Evolutionary conservation across 331 rosid species (phyloP).

Genomic region (Acacia pycnantha): DNA sequence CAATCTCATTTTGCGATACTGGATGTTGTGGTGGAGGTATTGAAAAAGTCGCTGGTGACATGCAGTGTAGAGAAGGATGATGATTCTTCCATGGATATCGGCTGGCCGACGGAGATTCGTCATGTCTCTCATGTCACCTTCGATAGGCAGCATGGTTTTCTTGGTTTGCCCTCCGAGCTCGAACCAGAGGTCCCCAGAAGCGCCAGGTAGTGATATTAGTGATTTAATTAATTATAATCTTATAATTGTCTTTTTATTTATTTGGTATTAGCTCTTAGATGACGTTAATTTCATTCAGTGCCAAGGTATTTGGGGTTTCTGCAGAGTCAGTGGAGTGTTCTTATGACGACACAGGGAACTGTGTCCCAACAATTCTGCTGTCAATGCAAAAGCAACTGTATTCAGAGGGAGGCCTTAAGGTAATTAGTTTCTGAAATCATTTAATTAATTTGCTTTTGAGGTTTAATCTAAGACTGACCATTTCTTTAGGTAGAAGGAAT

Average conservation of each 20-base stretch:
- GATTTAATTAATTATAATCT: too few species aligned
- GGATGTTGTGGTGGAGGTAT: constrained; percentile 58
- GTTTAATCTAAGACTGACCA: constrained; percentile 30
- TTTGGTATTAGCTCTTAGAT: neutral
- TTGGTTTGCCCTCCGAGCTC: constrained; percentile 88
- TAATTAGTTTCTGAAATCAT: constrained; percentile 24
- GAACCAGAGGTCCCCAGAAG: constrained; percentile 75
- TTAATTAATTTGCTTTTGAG: constrained; percentile 6
- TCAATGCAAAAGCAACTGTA: constrained; percentile 29
- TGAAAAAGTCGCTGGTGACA: constrained; percentile 79
- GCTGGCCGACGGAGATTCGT: constrained; percentile 84
- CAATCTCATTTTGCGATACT: constrained; percentile 58
- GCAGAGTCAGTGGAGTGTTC: constrained; percentile 94
- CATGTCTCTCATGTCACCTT: constrained; percentile 91
- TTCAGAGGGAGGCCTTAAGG: constrained; percentile 80
- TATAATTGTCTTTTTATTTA: neutral
- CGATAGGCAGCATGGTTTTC: constrained; percentile 88
- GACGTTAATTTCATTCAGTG: constrained; percentile 34
- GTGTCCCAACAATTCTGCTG: constrained; percentile 81
- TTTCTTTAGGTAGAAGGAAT: constrained; percentile 83
- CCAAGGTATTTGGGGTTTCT: constrained; percentile 82
- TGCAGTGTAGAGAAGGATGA: constrained; percentile 89
- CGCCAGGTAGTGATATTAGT: constrained; percentile 58
- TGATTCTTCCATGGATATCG: constrained; percentile 70
- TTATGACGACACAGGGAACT: constrained; percentile 69